phyloP scores from a whole-genome alignment of 805 yeast genomes.

The Kodamaea jinghongensis region DNA sequence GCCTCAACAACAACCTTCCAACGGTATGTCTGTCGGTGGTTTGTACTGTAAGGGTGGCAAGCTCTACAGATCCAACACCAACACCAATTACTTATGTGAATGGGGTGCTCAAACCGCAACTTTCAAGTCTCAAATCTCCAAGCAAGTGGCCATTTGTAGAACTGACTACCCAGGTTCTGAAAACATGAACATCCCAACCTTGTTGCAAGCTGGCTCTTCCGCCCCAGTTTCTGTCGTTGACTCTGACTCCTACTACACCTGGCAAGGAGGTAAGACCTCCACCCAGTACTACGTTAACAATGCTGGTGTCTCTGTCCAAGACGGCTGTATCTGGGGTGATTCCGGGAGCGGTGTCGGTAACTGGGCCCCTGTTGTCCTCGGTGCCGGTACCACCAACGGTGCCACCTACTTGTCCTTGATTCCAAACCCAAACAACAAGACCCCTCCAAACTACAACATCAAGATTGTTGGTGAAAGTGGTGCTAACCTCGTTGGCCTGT shows the following conservation, averaged over 20 bases:
- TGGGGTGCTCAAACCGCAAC: slow-evolving; percentile 59
- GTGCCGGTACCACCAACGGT: slow-evolving; percentile 68
- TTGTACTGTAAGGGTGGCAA: slow-evolving; percentile 59
- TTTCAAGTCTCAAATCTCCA: slow-evolving; percentile 49
- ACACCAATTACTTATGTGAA: slow-evolving; percentile 55
- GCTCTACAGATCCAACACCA: slow-evolving; percentile 58
- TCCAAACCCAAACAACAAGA: slow-evolving; percentile 71
- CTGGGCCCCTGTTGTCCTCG: slow-evolving; percentile 78
- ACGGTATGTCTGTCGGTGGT: slow-evolving; percentile 74
- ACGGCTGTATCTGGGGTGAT: slow-evolving; percentile 73
- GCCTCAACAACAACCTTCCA: slow-evolving; percentile 65
- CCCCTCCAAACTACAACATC: slow-evolving; percentile 40
- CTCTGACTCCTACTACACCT: slow-evolving; percentile 53
- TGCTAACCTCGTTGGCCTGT: slow-evolving; percentile 36
- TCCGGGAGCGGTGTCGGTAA: slow-evolving; percentile 61
- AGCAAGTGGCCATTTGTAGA: slow-evolving; percentile 66
- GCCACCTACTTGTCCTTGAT: slow-evolving; percentile 66
- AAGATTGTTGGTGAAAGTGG: slow-evolving; percentile 46
- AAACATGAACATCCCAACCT: slow-evolving; percentile 74
- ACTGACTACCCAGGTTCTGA: slow-evolving; percentile 83
- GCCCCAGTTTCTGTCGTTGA: slow-evolving; percentile 59
- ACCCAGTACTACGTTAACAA: slow-evolving; percentile 75
- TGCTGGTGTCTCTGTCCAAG: slow-evolving; percentile 67
- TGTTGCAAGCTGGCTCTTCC: slow-evolving; percentile 51
- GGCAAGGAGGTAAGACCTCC: slow-evolving; percentile 65